These are phyloP conservation scores for Scopulariopsis brevicaulis DNA, from an alignment of 2,329 filamentous ascomycete genomes.

Conservation along the genomic window DNA sequence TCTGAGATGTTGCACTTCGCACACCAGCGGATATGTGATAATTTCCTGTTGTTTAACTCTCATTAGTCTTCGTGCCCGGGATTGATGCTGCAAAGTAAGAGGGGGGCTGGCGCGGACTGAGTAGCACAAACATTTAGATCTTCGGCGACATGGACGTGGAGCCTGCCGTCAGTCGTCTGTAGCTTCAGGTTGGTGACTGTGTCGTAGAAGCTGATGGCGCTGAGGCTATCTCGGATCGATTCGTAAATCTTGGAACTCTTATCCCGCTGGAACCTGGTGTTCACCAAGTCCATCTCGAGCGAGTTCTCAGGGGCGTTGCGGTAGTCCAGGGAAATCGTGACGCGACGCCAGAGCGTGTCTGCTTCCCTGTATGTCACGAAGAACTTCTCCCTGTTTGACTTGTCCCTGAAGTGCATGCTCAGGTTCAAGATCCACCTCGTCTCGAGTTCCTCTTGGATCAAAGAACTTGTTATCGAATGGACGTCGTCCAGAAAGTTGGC, in stretches of 20 bases:
- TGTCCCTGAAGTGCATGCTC: slow-evolving; percentile 95
- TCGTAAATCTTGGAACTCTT: slow-evolving; percentile 92
- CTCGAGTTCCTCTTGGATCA: slow-evolving; percentile 71
- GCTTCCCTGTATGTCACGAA: slow-evolving; percentile 78
- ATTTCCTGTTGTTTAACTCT: slow-evolving; percentile 48
- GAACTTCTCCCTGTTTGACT: slow-evolving; percentile 90
- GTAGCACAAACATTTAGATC: slow-evolving; percentile 59
- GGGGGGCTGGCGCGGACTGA: not conserved
- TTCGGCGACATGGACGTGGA: slow-evolving; percentile 97
- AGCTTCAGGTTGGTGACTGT: slow-evolving; percentile 94
- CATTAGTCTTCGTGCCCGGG: not conserved
- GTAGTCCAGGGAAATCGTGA: slow-evolving; percentile 93
- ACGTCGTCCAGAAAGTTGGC: slow-evolving; percentile 35
- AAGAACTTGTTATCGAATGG: slow-evolving; percentile 36
- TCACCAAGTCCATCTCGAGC: slow-evolving; percentile 71
- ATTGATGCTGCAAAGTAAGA: not conserved
- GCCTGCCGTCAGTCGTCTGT: slow-evolving; percentile 72
- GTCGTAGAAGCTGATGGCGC: slow-evolving; percentile 92
- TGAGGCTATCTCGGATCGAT: slow-evolving; percentile 80
- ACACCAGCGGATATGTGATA: slow-evolving; percentile 68
- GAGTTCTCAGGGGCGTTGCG: slow-evolving; percentile 68
- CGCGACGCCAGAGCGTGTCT: slow-evolving; percentile 68
- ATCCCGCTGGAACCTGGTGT: slow-evolving; percentile 74
- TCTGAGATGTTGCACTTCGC: slow-evolving; percentile 61
- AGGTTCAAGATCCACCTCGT: slow-evolving; percentile 90